Percentiles rank a stretch among this genome's conserved stretches.
These are phyloP conservation scores for Ilex aquifolium DNA, from an alignment of 257 asterid species.

Conservation along the genomic window DNA sequence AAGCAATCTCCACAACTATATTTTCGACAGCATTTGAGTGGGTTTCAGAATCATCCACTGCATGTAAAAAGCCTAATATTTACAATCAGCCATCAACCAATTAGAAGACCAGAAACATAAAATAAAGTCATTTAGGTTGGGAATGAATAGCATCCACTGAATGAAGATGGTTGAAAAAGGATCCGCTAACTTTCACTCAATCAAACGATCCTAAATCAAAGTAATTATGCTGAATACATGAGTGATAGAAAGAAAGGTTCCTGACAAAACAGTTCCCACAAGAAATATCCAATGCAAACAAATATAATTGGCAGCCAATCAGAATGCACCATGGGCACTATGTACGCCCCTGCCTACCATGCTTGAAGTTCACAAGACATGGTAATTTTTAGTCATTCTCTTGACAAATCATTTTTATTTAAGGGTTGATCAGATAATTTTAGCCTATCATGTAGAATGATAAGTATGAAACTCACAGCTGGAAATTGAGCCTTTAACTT, in stretches of 20 bases:
- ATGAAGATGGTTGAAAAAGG: neutral
- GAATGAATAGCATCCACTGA: neutral
- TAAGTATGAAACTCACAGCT: constrained; percentile 42
- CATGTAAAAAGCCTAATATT: constrained; percentile 11
- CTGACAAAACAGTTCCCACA: too few relatives aligned
- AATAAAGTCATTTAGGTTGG: too few relatives aligned
- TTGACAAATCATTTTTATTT: neutral
- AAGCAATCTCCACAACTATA: constrained; percentile 18
- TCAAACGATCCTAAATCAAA: too few relatives aligned
- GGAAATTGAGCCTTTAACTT: constrained; percentile 35
- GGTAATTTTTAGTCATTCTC: too few relatives aligned
- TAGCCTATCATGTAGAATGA: neutral
- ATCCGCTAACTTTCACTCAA: too few relatives aligned
- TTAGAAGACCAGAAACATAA: neutral
- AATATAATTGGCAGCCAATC: too few relatives aligned
- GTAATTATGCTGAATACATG: too few relatives aligned
- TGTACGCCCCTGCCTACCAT: too few relatives aligned
- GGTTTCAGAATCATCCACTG: constrained; percentile 36
- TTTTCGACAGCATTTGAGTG: constrained; percentile 14
- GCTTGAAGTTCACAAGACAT: neutral
- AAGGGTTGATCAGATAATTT: neutral
- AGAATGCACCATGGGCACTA: too few relatives aligned
- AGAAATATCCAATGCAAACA: too few relatives aligned
- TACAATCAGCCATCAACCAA: neutral
- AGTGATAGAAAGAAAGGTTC: too few relatives aligned